phyloP scores from a whole-genome alignment of 768 basidiomycete genomes.

The Chlorophyllum brunneum region DNA sequence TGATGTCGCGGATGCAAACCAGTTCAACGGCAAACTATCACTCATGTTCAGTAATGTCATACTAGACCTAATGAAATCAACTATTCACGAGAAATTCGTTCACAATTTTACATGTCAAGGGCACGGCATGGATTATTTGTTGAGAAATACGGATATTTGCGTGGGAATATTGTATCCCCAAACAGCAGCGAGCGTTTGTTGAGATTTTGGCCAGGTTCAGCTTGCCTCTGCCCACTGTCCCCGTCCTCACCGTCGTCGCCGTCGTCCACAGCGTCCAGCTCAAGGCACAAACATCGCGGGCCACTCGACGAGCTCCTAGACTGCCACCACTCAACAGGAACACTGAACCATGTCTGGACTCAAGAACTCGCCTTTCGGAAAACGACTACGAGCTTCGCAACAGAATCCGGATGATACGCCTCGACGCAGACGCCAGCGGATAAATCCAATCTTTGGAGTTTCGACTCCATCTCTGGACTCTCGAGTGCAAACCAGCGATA shows the following conservation, averaged over 20 bases:
- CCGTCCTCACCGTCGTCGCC: neutral
- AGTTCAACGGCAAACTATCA: no score
- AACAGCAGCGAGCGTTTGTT: neutral
- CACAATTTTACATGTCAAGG: no score
- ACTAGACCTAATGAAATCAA: no score
- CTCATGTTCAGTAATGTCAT: no score
- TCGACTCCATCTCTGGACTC: conserved; percentile 58
- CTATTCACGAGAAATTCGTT: no score
- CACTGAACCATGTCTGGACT: conserved; percentile 58
- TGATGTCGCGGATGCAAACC: no score
- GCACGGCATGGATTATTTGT: no score
- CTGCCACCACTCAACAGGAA: neutral
- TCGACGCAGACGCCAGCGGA: conserved; percentile 12
- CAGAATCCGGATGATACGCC: conserved; percentile 54
- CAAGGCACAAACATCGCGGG: neutral
- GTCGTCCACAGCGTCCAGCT: neutral
- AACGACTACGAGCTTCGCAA: conserved; percentile 72
- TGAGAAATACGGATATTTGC: no score
- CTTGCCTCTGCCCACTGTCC: conserved; percentile 2
- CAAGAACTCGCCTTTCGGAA: conserved; percentile 84
- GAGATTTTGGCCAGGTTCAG: conserved; percentile 3
- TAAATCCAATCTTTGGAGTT: conserved; percentile 48
- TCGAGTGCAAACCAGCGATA: conserved; percentile 50
- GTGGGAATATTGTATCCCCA: neutral
- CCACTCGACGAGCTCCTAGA: neutral